Percentiles rank a stretch among this genome's conserved stretches.
phyloP scores from a whole-genome alignment of 2,329 filamentous ascomycete species.

The Stemphylium vesicarium region DNA sequence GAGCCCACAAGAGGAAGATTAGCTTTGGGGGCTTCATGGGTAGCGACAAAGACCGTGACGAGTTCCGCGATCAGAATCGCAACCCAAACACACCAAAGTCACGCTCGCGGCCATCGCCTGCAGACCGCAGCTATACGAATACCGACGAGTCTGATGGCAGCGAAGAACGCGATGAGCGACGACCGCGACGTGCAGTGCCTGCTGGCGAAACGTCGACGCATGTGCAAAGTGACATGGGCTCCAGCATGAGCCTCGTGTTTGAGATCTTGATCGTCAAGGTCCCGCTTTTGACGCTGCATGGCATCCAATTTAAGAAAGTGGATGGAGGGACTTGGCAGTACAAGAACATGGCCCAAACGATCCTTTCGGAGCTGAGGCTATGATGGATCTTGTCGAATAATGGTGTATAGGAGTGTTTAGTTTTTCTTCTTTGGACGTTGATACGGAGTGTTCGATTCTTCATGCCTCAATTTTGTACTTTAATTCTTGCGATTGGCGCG shows the following conservation, averaged over 20 bases:
- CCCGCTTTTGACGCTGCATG: conserved; percentile 87
- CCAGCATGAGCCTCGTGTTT: conserved; percentile 83
- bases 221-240: conserved; percentile 86
- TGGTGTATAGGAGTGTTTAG: conserved; percentile 4
- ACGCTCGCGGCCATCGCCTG: conserved; percentile 55
- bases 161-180: conserved; percentile 57
- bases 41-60: conserved; percentile 65
- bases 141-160: conserved; percentile 87
- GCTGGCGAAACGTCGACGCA: conserved; percentile 90
- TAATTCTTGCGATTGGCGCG: conserved; percentile 10
- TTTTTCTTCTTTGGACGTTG: conserved; percentile 7
- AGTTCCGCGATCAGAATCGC: conserved; percentile 67
- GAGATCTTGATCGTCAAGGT: conserved; percentile 99
- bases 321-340: conserved; percentile 97
- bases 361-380: conserved; percentile 74
- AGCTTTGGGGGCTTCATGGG: conserved; percentile 77
- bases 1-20: conserved; percentile 74
- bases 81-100: conserved; percentile 57
- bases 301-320: conserved; percentile 97
- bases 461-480: conserved; percentile 8
- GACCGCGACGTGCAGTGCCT: conserved; percentile 49
- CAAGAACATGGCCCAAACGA: conserved; percentile 97
- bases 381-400: conserved; percentile 2
- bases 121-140: conserved; percentile 79
- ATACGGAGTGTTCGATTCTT: conserved; percentile 8